Evolutionary conservation across 129 eudicot genomes (phyloP), one percentile per base, ranked within the genome.

Genomic region (Flaveria ramosissima): DNA sequence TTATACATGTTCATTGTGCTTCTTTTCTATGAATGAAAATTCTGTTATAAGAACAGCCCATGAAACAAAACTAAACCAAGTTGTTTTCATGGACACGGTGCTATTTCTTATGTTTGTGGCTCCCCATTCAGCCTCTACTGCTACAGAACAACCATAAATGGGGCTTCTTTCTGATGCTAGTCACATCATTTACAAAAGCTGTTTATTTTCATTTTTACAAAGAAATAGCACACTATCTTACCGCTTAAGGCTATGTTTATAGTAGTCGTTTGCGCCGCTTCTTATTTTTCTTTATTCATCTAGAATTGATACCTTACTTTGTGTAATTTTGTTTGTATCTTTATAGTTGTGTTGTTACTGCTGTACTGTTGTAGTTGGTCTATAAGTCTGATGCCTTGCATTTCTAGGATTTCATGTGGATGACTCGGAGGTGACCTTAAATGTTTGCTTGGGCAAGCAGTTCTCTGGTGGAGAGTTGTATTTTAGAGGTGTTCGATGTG

Each of bases 391-490:
- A 76, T 62, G 70, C 30, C 74, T 81, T 79, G 46, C 68, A 16
- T 78, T 78, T 59, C 24, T 64, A 93, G 98, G 98, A 70, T 89
- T 87, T 56, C 98, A 93, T 61, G 98, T 93, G 80, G 98, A 93
- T 85, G 98, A 90, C 78, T 83, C 98, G 23, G 98, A 93, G 81
- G 92, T 93, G 50, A 93, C 97, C 68, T 80, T 93, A 45, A 93
- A 90, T 74, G 96, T 90, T 17, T 93, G 98, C 82, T 81, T 93
- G 84, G 98, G 98, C 9, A 87, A 87, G 77, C 86, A 87, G 13
- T 93, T 93, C 77, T 62, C 89, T 78, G 98, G 98, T 57, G 98
- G 98, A n/a, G 98, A 93, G 82, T 78, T 93, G 80, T 90, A 75
- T 71, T 93, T 93, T 36, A 89, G 96, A 53, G 98, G 98, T 9